Evolutionary conservation across 164 flowering plant genomes (phyloP).

Genomic region (Nymphaea colorata): DNA sequence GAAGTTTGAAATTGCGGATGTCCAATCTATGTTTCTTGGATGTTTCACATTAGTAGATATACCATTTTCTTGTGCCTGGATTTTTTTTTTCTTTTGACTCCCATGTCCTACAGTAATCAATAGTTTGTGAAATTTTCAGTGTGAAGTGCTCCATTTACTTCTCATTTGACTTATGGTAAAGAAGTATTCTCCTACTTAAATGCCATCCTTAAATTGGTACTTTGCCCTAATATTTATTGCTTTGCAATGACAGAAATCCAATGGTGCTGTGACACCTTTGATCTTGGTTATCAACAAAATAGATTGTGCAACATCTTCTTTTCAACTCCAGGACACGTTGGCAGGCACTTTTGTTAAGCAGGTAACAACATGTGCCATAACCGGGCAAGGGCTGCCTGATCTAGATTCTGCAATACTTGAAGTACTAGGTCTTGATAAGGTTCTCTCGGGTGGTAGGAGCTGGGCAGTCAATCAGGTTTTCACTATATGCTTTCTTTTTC

Average conservation of each 20-base stretch:
- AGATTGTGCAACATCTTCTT: slow-evolving; percentile 49
- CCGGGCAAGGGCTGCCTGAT: slow-evolving; percentile 67
- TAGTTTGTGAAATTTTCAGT: neutral
- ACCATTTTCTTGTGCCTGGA: no score
- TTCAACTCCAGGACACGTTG: slow-evolving; percentile 15
- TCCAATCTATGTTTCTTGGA: no score
- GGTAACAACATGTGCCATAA: slow-evolving; percentile 71
- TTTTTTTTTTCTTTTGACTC: no score
- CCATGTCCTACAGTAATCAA: no score
- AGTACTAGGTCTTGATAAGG: slow-evolving; percentile 53
- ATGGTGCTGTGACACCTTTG: slow-evolving; percentile 40
- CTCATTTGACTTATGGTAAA: neutral
- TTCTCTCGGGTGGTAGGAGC: slow-evolving; percentile 58
- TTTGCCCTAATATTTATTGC: neutral
- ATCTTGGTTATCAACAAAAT: slow-evolving; percentile 82
- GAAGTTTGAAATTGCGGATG: no score
- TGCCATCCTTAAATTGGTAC: no score
- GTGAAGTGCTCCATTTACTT: neutral
- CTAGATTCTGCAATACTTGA: slow-evolving; percentile 59
- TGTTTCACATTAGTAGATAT: no score
- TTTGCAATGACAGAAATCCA: slow-evolving; percentile 25
- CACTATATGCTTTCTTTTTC: neutral
- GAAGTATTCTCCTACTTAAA: no score
- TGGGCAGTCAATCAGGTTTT: slow-evolving; percentile 95
- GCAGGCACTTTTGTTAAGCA: slow-evolving; percentile 32